These are phyloP conservation scores for Maudiozyma bulderi DNA, from an alignment of 805 yeast species.

Conservation along the genomic window DNA sequence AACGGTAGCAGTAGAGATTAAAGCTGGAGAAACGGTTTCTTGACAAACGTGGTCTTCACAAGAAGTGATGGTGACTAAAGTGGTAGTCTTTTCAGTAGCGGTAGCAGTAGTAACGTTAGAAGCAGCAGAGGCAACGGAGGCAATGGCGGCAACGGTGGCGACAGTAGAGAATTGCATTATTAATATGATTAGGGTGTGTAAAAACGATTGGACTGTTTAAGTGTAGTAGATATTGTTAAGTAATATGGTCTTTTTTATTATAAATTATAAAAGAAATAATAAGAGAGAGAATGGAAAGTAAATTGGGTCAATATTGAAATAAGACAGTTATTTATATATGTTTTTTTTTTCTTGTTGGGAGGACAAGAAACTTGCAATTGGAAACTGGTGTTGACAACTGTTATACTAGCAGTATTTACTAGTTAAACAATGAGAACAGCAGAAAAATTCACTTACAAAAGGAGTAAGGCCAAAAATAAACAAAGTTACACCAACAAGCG, in stretches of 20 bases:
- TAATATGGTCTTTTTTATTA: neutral
- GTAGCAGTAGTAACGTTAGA: slow-evolving; percentile 24
- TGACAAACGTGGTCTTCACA: slow-evolving; percentile 28
- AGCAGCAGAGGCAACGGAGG: slow-evolving; percentile 26
- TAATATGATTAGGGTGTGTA: neutral
- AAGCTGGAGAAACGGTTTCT: slow-evolving; percentile 28
- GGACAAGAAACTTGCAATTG: too few species aligned
- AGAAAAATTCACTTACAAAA: too few species aligned
- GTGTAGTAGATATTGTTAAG: neutral
- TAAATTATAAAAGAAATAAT: neutral
- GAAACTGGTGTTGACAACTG: too few species aligned
- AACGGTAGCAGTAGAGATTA: slow-evolving; percentile 30
- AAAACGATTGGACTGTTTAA: slow-evolving; percentile 2
- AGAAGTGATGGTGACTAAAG: slow-evolving; percentile 30
- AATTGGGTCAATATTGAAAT: too few species aligned
- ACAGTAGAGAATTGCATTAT: slow-evolving; percentile 35
- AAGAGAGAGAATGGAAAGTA: neutral
- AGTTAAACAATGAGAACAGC: too few species aligned
- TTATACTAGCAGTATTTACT: too few species aligned
- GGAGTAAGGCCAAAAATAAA: too few species aligned
- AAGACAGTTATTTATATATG: too few species aligned
- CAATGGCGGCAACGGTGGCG: slow-evolving; percentile 30
- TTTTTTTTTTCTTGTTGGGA: too few species aligned
- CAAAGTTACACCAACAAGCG: too few species aligned
- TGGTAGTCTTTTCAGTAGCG: slow-evolving; percentile 18